Base-by-base conservation (phyloP, 2,329 filamentous ascomycete species). In the Colletotrichum ledebouriae region DNA sequence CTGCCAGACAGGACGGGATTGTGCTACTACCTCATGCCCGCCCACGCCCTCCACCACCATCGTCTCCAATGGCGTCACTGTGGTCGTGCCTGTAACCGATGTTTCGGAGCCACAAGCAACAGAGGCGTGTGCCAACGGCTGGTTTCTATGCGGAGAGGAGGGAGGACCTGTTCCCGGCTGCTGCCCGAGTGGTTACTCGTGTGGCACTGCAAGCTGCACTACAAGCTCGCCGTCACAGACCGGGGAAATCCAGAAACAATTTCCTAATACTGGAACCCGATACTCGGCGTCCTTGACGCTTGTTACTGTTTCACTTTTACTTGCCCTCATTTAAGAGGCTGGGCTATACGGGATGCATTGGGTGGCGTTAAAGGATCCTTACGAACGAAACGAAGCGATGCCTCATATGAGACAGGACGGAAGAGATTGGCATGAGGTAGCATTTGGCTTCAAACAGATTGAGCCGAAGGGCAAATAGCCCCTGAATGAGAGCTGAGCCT, bases 1-100 rank as follows among this genome's bases (percentile, higher is more conserved):
- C 82, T 98, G 95, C 80, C 92, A 92, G 65, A 94, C 93, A 0
- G 94, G 94, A 2, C 89, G 94, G 20, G 87, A 97, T 80, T 98
- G 95, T 80, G 88, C 91, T 68, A 91, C 90, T 0, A 92, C 92
- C 0, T 92, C 91, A 6, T 98, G 95, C 74, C 92, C 93, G 0
- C 79, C 87, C 0, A 81, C 84, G 0, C 74, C 84, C 0, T 78
- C 79, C 2, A 92, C 89, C 0, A 92, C 90, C 1, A 87, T 94
- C 2, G 80, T 94, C 2, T 86, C 85, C 1, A 84, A 89, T 70
- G 92, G 90, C 6, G 84, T 87, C 2, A 97, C 94, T 0, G 82
- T 97, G 33, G 89, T 91, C 1, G 88, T 93, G 15, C 90, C 89
- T 1, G 83, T 82, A 0, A 80, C 77, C 2, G 81, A 82, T 60